Conservation (phyloP, 2,329 filamentous ascomycete genomes). For the Alternaria hordeiaustralica region DNA sequence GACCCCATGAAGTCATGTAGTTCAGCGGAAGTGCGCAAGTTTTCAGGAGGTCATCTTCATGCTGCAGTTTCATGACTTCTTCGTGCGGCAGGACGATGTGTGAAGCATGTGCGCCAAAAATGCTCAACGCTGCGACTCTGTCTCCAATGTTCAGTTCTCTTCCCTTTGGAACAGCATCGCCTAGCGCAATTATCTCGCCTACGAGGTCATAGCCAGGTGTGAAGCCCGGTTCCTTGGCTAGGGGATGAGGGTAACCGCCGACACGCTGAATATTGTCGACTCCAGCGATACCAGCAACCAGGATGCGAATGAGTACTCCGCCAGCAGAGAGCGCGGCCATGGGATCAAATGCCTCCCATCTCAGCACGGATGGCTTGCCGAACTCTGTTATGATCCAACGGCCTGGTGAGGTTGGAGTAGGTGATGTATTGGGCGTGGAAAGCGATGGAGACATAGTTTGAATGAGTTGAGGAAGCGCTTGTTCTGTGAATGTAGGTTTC, state of each 20-base stretch:
- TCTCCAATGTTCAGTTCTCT: constrained; percentile 8
- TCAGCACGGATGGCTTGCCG: constrained; percentile 11
- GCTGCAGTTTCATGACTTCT: constrained; percentile 4
- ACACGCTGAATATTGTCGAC: constrained; percentile 16
- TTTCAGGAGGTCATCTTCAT: constrained; percentile 7
- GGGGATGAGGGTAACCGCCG: constrained; percentile 13
- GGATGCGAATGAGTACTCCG: constrained; percentile 12
- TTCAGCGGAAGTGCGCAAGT: constrained; percentile 11
- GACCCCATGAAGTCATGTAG: constrained; percentile 19
- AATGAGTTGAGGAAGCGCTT: background rate
- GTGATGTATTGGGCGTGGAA: constrained; percentile 6
- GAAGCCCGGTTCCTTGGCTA: constrained; percentile 5
- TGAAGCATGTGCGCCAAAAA: constrained; percentile 8
- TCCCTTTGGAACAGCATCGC: background rate
- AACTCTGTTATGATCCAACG: constrained; percentile 13
- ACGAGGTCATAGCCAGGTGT: constrained; percentile 16
- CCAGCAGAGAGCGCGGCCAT: background rate
- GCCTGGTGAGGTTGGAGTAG: constrained; percentile 6
- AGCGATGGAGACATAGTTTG: constrained; percentile 1
- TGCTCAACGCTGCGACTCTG: constrained; percentile 4
- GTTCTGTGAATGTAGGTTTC: background rate
- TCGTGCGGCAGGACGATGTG: constrained; percentile 12
- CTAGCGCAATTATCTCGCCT: constrained; percentile 11
- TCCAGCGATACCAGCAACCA: constrained; percentile 14
- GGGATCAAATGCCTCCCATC: constrained; percentile 10